These are phyloP conservation scores for Hypoxylon sp. DNA, from an alignment of 2,329 filamentous ascomycete species.

Conservation along the genomic window DNA sequence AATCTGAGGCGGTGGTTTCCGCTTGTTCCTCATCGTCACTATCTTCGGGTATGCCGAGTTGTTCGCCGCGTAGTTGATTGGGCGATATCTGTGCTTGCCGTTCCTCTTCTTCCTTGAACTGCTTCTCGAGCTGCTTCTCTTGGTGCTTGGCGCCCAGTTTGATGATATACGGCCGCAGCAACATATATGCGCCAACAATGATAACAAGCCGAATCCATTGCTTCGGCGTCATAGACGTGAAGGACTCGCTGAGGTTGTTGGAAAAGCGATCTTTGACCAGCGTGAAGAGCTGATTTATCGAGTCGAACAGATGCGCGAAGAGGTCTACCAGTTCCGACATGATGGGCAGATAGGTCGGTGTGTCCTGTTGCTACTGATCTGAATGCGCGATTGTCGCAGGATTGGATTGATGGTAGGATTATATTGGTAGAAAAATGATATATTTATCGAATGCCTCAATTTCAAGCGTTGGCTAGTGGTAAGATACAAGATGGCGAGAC, in stretches of 20 bases:
- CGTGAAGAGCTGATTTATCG: slow-evolving; percentile 46
- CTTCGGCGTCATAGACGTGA: slow-evolving; percentile 64
- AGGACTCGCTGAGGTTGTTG: slow-evolving; percentile 63
- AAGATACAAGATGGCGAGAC: background rate
- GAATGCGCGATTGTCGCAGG: background rate
- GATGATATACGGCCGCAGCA: slow-evolving; percentile 80
- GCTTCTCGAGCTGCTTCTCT: slow-evolving; percentile 73
- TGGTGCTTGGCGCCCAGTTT: slow-evolving; percentile 74
- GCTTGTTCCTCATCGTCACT: slow-evolving; percentile 64
- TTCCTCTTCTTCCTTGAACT: slow-evolving; percentile 60
- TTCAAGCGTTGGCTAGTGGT: background rate
- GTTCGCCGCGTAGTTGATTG: slow-evolving; percentile 72
- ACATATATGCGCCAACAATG: slow-evolving; percentile 78
- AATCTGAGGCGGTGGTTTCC: slow-evolving; percentile 65
- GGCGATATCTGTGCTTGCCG: slow-evolving; percentile 68
- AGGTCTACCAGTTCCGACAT: slow-evolving; percentile 53
- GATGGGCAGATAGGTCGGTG: slow-evolving; percentile 17
- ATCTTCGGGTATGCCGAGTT: slow-evolving; percentile 65
- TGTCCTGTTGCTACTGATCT: slow-evolving; percentile 15
- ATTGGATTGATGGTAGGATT: background rate
- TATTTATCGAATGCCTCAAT: slow-evolving; percentile 10
- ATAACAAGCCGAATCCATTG: slow-evolving; percentile 77
- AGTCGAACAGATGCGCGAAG: slow-evolving; percentile 49
- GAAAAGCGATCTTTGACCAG: slow-evolving; percentile 54
- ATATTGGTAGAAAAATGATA: slow-evolving; percentile 1